phyloP scores from a whole-genome alignment of 2,329 filamentous ascomycete genomes.

The Sclerotinia subarctica region DNA sequence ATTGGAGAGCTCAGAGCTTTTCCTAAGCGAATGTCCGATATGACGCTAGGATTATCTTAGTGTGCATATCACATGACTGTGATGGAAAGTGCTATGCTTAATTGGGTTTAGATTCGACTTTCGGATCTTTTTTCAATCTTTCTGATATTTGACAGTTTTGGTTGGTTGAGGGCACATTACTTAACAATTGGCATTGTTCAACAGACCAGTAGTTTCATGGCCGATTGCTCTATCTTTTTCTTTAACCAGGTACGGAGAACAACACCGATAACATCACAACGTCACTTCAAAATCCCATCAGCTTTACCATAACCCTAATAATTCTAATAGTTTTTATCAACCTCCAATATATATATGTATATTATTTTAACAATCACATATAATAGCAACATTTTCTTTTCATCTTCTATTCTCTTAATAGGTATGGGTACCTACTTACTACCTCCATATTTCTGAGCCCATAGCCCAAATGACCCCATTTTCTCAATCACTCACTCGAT shows the following conservation, averaged over 20 bases:
- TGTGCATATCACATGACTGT: neutral
- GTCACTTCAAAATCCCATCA: neutral
- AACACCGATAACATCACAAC: neutral
- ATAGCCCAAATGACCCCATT: no score
- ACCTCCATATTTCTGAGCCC: neutral
- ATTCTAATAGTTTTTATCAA: no score
- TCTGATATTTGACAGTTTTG: no score
- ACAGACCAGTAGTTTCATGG: no score
- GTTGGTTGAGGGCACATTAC: neutral
- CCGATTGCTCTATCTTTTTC: no score
- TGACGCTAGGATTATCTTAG: conserved; percentile 6
- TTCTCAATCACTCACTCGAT: no score
- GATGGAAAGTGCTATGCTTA: accelerated
- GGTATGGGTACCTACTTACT: neutral
- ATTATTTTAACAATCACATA: no score
- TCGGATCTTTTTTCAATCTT: neutral
- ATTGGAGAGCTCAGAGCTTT: conserved; percentile 11
- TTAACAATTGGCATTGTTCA: neutral
- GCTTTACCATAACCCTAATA: no score
- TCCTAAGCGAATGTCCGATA: conserved; percentile 12
- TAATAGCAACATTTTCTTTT: neutral
- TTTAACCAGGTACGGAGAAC: neutral
- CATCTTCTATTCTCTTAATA: neutral
- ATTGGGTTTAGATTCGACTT: neutral
- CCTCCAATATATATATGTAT: no score